Evolutionary conservation across 2,329 filamentous ascomycete species (phyloP), one percentile per base, ranked within the genome.

Genomic region (Aspergillus ochraceus): DNA sequence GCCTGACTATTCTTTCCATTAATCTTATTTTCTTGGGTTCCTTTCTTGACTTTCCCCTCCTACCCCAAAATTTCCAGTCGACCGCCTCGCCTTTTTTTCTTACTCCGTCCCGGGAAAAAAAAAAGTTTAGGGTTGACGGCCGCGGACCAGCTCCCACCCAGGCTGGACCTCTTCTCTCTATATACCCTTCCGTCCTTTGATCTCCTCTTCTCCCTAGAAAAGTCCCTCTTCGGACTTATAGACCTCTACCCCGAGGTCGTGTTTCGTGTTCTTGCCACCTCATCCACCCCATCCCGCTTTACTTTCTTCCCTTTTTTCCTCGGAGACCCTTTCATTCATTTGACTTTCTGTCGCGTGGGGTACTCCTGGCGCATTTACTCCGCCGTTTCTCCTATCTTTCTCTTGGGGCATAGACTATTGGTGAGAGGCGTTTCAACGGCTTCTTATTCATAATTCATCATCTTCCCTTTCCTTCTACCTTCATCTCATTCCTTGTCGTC

Each of bases 31-130:
- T n/a, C 14, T 39, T n/a, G 12, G 36, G 32, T 36, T 12, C 36
- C 36, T 8, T 42, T n/a, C 36, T n/a, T n/a, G 36, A 61, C 49
- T 59, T 60, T 56, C 49, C 61, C 58, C 54, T 57, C 57, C 54
- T 60, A 60, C 53, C 63, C 60, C 65, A 69, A 71, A 71, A 66
- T 67, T 70, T 64, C 65, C 65, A 54, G 63, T 73, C 68, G 71
- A 69, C 68, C 69, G 65, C 69, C 68, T 61, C 59, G 54, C 60
- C 56, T 53, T 57, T 59, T 53, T 61, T 59, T 58, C 51, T 51
- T 32, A 52, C 30, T 9, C 20, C 57, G 39, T 56, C 55, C 55
- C 57, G 49, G 57, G 60, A 59, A 60, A 61, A 61, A 57, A 57
- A 30, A 54, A 29, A 20, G 19, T 39, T 47, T 56, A 57, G 50